A percentile compares a stretch with the other conserved stretches of the same genome.
phyloP scores from a whole-genome alignment of 768 basidiomycete species.

The Suillus spraguei region DNA sequence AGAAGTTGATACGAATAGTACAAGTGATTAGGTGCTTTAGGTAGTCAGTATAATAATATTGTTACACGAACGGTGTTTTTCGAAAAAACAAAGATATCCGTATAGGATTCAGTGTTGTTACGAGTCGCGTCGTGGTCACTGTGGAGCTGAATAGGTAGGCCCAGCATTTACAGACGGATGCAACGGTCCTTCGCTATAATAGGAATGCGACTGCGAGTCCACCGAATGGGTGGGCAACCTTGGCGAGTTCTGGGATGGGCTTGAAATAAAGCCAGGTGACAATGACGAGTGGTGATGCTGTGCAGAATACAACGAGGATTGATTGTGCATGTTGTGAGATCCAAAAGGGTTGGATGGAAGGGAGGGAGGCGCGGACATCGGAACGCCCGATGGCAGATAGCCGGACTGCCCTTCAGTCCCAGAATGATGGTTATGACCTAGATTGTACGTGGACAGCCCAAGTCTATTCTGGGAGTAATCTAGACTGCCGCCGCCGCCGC shows the following conservation, averaged over 20 bases:
- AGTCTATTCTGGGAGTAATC: slow-evolving; percentile 36
- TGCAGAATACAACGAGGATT: slow-evolving; percentile 32
- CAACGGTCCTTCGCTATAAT: slow-evolving; percentile 33
- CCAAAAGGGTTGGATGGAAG: slow-evolving; percentile 41
- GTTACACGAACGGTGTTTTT: slow-evolving; percentile 28
- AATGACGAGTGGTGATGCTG: slow-evolving; percentile 33
- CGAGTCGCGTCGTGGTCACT: slow-evolving; percentile 18
- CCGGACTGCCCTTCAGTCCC: slow-evolving; percentile 32
- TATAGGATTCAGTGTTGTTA: slow-evolving; percentile 11
- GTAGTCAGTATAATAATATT: slow-evolving; percentile 37
- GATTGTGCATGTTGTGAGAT: slow-evolving; percentile 30
- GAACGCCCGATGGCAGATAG: slow-evolving; percentile 40
- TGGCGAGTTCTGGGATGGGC: slow-evolving; percentile 32
- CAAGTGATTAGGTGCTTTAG: slow-evolving; percentile 32
- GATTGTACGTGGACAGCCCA: slow-evolving; percentile 39
- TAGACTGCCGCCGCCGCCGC: slow-evolving; percentile 21
- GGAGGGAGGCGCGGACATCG: slow-evolving; percentile 55
- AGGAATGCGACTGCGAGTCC: slow-evolving; percentile 30
- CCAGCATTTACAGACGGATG: slow-evolving; percentile 31
- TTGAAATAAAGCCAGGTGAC: slow-evolving; percentile 32
- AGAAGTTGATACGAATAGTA: slow-evolving; percentile 24
- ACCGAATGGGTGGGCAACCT: slow-evolving; percentile 29
- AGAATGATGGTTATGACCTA: slow-evolving; percentile 46
- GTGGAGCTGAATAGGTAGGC: slow-evolving; percentile 32
- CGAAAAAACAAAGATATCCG: slow-evolving; percentile 14